phyloP scores from a whole-genome alignment of 1,284 basidiomycete genomes.

The Stygiomarasmius scandens region DNA sequence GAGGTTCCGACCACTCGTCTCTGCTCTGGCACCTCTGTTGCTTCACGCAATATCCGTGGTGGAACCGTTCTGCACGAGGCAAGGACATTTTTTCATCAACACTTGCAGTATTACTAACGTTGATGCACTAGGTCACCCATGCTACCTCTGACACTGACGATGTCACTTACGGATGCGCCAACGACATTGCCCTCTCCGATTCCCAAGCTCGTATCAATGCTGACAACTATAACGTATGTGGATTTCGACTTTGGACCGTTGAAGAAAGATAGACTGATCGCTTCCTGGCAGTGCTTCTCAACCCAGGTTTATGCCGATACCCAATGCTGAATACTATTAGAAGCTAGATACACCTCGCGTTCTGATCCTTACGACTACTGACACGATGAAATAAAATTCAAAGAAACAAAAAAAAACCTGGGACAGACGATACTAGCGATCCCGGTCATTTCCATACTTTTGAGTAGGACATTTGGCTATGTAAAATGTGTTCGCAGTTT shows the following conservation, averaged over 20 bases:
- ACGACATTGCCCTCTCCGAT: neutral
- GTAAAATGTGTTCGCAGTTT: too few species aligned
- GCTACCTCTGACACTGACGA: neutral
- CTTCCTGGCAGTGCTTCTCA: neutral
- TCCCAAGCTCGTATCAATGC: neutral
- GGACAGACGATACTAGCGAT: too few species aligned
- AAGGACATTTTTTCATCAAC: too few species aligned
- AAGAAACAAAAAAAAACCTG: too few species aligned
- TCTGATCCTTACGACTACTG: too few species aligned
- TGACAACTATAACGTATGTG: neutral
- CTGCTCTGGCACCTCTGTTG: slow-evolving; percentile 22
- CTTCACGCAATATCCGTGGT: slow-evolving; percentile 21
- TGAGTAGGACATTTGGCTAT: too few species aligned
- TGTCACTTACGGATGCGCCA: neutral
- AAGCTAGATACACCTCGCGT: too few species aligned
- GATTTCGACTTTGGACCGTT: neutral
- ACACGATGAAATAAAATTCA: slow-evolving; percentile 18
- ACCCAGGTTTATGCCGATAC: neutral
- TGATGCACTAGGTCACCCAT: too few species aligned
- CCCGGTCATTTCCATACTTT: too few species aligned
- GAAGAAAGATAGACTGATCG: neutral
- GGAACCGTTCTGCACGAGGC: slow-evolving; percentile 25
- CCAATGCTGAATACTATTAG: neutral
- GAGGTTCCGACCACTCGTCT: slow-evolving; percentile 17
- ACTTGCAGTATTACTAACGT: neutral